A percentile compares a stretch with the other conserved stretches of the same genome.
Conservation (phyloP, 2,329 filamentous ascomycete genomes). For the Aspergillus tubingensis region DNA sequence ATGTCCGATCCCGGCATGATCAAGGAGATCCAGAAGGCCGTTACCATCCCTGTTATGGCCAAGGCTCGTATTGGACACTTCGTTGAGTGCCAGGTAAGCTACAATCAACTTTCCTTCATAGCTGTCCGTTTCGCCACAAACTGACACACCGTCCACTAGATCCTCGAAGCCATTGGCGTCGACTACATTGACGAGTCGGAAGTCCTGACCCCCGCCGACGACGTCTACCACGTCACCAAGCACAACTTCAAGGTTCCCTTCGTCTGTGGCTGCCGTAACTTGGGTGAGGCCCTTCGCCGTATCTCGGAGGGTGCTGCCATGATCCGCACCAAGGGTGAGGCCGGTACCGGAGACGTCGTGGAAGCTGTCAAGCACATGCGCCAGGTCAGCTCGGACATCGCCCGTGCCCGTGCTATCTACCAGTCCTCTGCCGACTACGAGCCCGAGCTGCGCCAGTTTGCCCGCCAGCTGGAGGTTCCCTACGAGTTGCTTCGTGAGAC, state of each 20-base stretch:
- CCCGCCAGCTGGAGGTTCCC: constrained; percentile 78
- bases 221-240: constrained; percentile 90
- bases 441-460: constrained; percentile 74
- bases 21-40: constrained; percentile 88
- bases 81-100: constrained; percentile 80
- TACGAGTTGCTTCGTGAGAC: constrained; percentile 81
- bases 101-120: background rate
- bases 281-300: constrained; percentile 87
- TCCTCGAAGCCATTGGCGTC: constrained; percentile 90
- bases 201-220: constrained; percentile 92
- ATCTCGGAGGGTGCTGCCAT: constrained; percentile 95
- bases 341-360: constrained; percentile 93
- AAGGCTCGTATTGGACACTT: constrained; percentile 98
- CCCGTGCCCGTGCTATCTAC: constrained; percentile 63
- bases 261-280: constrained; percentile 92
- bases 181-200: constrained; percentile 99
- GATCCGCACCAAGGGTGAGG: constrained; percentile 98
- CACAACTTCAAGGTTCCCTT: constrained; percentile 79
- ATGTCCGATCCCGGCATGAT: constrained; percentile 97
- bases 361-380: constrained; percentile 97
- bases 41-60: constrained; percentile 98
- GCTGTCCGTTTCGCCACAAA: background rate
- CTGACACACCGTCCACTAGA: constrained; percentile 51
- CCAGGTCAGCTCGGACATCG: constrained; percentile 80
- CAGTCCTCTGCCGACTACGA: constrained; percentile 52